These are phyloP conservation scores for Carex kokanica DNA, from an alignment of 176 grass and related monocot species.

Conservation along the genomic window DNA sequence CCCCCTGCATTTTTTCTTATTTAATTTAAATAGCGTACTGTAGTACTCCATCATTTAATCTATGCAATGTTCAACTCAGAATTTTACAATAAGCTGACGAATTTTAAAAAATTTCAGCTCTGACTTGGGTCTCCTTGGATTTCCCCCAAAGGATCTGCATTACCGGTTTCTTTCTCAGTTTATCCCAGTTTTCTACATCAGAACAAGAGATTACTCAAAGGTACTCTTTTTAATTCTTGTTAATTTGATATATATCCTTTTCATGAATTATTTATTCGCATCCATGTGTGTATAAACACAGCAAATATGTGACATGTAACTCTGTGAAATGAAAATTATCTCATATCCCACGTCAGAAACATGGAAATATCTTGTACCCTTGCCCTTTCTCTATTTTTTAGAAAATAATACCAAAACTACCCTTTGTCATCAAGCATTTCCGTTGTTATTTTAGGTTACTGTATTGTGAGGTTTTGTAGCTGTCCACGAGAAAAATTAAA, in stretches of 20 bases:
- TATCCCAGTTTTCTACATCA: conserved; percentile 89
- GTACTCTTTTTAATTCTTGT: conserved; percentile 34
- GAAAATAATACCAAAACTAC: conserved; percentile 13
- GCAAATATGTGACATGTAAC: not conserved
- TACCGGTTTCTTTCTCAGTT: conserved; percentile 96
- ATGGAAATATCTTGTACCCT: not conserved
- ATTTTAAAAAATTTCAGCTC: conserved; percentile 51
- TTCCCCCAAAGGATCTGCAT: conserved; percentile 86
- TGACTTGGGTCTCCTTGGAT: conserved; percentile 89
- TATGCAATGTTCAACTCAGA: not conserved
- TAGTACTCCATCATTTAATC: not conserved
- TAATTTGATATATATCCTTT: conserved; percentile 22
- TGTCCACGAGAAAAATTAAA: not conserved
- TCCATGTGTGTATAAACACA: too few relatives aligned
- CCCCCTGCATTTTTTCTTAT: conserved; percentile 18
- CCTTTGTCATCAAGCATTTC: not conserved
- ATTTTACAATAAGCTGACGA: conserved; percentile 1
- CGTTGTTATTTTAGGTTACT: not conserved
- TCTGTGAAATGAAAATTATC: not conserved
- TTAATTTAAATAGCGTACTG: not conserved
- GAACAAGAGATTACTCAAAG: conserved; percentile 95
- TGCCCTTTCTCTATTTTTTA: not conserved
- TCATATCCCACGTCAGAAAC: not conserved
- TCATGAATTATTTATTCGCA: conserved; percentile 21
- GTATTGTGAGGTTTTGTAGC: conserved; percentile 1